Evolutionary conservation across 2,329 filamentous ascomycete genomes (phyloP).

Genomic region (Fusarium guadeloupense): DNA sequence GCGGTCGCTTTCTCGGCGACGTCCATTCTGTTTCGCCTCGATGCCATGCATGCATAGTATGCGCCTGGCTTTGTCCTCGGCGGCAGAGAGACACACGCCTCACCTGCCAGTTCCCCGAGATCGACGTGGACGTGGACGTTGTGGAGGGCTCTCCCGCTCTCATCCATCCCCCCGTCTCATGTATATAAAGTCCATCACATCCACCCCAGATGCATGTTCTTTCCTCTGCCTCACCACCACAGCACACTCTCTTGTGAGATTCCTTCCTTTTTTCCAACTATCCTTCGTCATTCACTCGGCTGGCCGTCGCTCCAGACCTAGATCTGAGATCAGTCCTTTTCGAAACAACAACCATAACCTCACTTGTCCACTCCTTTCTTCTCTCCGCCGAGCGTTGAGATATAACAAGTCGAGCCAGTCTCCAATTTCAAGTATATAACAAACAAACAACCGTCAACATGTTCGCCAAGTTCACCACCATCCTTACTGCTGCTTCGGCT

Average conservation of each 20-base stretch:
- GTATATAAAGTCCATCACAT: conserved; percentile 36
- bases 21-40: conserved; percentile 32
- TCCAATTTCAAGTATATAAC: conserved; percentile 30
- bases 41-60: conserved; percentile 16
- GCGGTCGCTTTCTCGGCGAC: conserved; percentile 30
- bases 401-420: conserved; percentile 42
- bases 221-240: conserved; percentile 15
- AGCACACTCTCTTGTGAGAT: conserved; percentile 35
- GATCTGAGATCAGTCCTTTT: conserved; percentile 45
- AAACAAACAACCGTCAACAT: conserved; percentile 37
- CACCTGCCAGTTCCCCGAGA: conserved; percentile 15
- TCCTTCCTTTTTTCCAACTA: conserved; percentile 32
- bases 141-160: conserved; percentile 10
- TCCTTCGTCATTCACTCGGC: conserved; percentile 40
- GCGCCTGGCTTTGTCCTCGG: conserved; percentile 29
- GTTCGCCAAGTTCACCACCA: conserved; percentile 44
- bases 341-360: conserved; percentile 20
- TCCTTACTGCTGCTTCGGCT: conserved; percentile 45
- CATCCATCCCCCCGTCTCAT: conserved; percentile 11
- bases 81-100: conserved; percentile 1
- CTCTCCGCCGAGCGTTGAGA: conserved; percentile 46
- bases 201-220: conserved; percentile 21
- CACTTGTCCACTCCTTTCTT: conserved; percentile 33
- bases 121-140: conserved; percentile 13
- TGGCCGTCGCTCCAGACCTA: conserved; percentile 39